These are phyloP conservation scores for Beverwykella pulmonaria DNA, from an alignment of 495 filamentous ascomycete species.

Conservation along the genomic window DNA sequence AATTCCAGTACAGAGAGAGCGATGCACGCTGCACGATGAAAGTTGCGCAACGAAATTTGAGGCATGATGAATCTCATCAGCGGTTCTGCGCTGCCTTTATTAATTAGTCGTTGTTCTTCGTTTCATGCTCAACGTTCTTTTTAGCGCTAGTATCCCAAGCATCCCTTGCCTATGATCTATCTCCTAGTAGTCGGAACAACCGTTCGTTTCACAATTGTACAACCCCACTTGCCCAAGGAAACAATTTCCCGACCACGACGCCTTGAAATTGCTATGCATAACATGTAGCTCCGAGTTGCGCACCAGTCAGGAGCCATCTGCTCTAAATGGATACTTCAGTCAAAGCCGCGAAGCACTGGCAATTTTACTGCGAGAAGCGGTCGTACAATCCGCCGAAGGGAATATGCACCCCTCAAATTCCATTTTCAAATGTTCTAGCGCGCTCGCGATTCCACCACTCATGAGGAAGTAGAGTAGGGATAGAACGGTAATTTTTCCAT, in stretches of 20 bases:
- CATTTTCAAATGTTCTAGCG: background rate
- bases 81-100: no score
- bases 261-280: background rate
- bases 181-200: background rate
- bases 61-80: no score
- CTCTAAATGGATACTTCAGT: background rate
- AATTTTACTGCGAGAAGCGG: no score
- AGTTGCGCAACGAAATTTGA: no score
- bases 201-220: background rate
- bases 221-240: background rate
- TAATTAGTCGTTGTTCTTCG: no score
- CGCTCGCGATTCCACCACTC: constrained; percentile 7
- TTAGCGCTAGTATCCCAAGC: background rate
- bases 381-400: background rate
- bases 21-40: no score
- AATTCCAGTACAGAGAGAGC: no score
- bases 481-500: constrained; percentile 6
- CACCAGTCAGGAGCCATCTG: background rate
- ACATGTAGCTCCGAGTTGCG: background rate
- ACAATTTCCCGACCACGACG: background rate
- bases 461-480: background rate
- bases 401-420: background rate
- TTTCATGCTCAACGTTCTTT: background rate
- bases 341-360: background rate
- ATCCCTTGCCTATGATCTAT: background rate